Evolutionary conservation across 805 yeast species (phyloP), one percentile per base, ranked within the genome.

Genomic region (Saccharomycopsis sp.): DNA sequence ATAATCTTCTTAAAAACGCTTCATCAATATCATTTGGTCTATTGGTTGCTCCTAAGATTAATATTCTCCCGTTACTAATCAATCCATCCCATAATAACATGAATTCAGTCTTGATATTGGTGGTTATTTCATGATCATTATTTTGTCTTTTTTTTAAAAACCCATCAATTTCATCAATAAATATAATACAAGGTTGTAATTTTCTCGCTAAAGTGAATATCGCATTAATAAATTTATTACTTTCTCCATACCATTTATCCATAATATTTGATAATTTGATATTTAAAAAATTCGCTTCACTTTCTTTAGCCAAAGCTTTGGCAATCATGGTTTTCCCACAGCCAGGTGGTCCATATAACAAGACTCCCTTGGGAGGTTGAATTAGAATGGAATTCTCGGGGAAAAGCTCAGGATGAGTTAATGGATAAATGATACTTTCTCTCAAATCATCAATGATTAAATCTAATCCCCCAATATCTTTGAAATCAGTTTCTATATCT

Each of bases 31-130:
- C 98, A 45, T 73, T 72, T 31, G 92, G 87, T 49, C 98, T 68
- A 57, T 89, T 89, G 1, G 98, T 89, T 8, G 97, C 97, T 2
- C 97, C 98, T 52, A 89, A 70, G 2, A 89, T 86, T 64, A 89
- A 63, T 3, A 92, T 72, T 35, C 95, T 68, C 2, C 95, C 94
- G 44, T 78, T 74, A 8, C 82, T 70, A 5, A 72, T 61, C 25
- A 89, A 64, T 0, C 98, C 98, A 58, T 89, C 98, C 97, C 97
- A 89, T 37, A 89, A 63, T 0, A 96, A 86, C 96, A 89, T 89
- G 54, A 89, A 92, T 59, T 89, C 97, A 1, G 97, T 95, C 60
- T 89, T 89, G 47, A 89, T 66, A 72, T 81, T 79, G 1, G 96
- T 85, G 23, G 95, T 87, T n/a, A 85, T 87, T 60, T 89, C 98